Percentiles rank a stretch among this genome's conserved stretches.
Conservation (phyloP, 2,329 filamentous ascomycete species). For the Fusarium poae region DNA sequence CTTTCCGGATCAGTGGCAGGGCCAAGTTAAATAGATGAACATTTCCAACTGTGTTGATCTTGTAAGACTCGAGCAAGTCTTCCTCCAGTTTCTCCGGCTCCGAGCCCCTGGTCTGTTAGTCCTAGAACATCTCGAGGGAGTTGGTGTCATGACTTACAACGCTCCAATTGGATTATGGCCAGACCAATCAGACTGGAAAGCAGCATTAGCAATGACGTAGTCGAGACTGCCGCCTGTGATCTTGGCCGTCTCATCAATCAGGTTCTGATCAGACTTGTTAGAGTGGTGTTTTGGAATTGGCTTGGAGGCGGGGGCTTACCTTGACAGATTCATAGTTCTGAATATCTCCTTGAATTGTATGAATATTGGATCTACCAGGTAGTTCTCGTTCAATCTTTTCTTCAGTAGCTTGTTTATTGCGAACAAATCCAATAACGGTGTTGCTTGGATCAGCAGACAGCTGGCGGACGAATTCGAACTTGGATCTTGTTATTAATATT, state of each 20-base stretch:
- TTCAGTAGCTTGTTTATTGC: conserved; percentile 57
- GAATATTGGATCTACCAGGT: conserved; percentile 45
- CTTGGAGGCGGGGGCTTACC: neutral
- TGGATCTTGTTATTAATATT: accelerated
- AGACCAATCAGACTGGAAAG: conserved; percentile 49
- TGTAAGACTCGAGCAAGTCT: conserved; percentile 48
- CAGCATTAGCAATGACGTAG: conserved; percentile 67
- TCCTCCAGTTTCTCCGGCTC: conserved; percentile 31
- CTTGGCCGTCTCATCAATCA: conserved; percentile 47
- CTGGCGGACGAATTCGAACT: conserved; percentile 56
- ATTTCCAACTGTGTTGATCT: conserved; percentile 65
- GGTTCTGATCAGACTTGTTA: neutral
- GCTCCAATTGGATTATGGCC: conserved; percentile 29
- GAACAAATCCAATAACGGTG: conserved; percentile 60
- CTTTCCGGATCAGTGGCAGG: conserved; percentile 64
- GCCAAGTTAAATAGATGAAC: conserved; percentile 67
- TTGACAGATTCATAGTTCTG: conserved; percentile 16
- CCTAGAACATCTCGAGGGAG: accelerated
- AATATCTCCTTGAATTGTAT: conserved; percentile 34
- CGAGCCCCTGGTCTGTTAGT: conserved; percentile 12
- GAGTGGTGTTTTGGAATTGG: neutral
- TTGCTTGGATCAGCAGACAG: conserved; percentile 58
- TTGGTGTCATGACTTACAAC: conserved; percentile 25
- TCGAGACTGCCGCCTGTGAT: conserved; percentile 60
- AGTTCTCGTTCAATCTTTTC: conserved; percentile 52